Evolutionary conservation across 2,329 filamentous ascomycete genomes (phyloP).

Genomic region (Exophiala mesophila): DNA sequence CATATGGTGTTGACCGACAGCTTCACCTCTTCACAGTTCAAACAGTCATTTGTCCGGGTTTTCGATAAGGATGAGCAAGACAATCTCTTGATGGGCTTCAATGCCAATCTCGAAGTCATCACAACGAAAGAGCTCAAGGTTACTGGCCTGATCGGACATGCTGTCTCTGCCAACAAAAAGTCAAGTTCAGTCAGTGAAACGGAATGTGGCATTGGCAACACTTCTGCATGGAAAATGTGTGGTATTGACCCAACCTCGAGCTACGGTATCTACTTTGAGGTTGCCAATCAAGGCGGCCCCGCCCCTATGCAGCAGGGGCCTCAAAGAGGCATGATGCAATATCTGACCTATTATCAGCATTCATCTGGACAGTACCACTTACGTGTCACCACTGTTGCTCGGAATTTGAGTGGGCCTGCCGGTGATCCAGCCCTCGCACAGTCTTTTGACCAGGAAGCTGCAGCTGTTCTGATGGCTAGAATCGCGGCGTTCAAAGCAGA

Average conservation of each 20-base stretch:
- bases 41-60: conserved; percentile 92
- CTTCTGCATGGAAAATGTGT: conserved; percentile 99
- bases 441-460: conserved; percentile 96
- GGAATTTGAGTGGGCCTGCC: conserved; percentile 85
- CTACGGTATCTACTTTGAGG: conserved; percentile 96
- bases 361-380: conserved; percentile 94
- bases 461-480: conserved; percentile 95
- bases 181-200: conserved; percentile 95
- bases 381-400: conserved; percentile 86
- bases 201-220: conserved; percentile 96
- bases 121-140: conserved; percentile 99
- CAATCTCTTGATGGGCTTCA: conserved; percentile 96
- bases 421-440: conserved; percentile 93
- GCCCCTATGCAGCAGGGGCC: conserved; percentile 78
- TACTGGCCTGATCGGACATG: conserved; percentile 93
- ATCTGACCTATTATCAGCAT: conserved; percentile 97
- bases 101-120: conserved; percentile 88
- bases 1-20: conserved; percentile 98
- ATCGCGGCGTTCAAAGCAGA: conserved; percentile 99
- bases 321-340: conserved; percentile 94
- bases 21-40: conserved; percentile 99
- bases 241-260: conserved; percentile 91
- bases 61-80: conserved; percentile 97
- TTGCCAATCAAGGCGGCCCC: conserved; percentile 86
- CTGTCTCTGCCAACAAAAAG: conserved; percentile 96